A percentile compares a stretch with the other conserved stretches of the same genome.
These are phyloP conservation scores for Skeletonema marinoi DNA, from an alignment of 108 stramenopile species.

Conservation along the genomic window DNA sequence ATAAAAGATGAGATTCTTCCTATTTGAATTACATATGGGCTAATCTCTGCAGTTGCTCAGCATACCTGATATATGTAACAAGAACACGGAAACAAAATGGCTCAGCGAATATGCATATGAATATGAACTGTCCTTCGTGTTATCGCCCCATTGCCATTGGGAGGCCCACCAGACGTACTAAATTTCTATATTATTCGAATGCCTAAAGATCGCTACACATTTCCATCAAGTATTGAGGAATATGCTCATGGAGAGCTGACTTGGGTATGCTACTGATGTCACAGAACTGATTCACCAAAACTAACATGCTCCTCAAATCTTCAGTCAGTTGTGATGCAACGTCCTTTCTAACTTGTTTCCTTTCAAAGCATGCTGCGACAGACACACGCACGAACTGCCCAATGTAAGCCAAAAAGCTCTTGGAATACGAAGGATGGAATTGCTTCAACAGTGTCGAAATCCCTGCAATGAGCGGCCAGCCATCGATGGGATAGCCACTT, in stretches of 20 bases:
- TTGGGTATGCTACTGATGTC: constrained; percentile 37
- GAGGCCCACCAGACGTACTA: too few species aligned
- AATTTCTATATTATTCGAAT: too few species aligned
- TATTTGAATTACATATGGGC: too few species aligned
- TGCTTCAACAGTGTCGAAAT: constrained; percentile 55
- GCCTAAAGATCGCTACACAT: constrained; percentile 20
- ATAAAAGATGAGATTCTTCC: too few species aligned
- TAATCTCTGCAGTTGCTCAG: too few species aligned
- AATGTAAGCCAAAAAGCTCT: constrained; percentile 50
- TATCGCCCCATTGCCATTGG: too few species aligned
- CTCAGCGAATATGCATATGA: too few species aligned
- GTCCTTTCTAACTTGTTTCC: constrained; percentile 31
- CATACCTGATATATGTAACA: too few species aligned
- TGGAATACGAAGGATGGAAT: constrained; percentile 57
- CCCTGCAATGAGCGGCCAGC: constrained; percentile 59
- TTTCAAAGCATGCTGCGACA: constrained; percentile 19
- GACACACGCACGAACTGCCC: constrained; percentile 61
- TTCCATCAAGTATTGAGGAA: constrained; percentile 60
- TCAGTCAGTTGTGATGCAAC: constrained; percentile 32
- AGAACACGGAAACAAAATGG: too few species aligned
- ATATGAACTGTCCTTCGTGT: too few species aligned
- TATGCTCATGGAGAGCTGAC: constrained; percentile 43
- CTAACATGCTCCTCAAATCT: constrained; percentile 47
- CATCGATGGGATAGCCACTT: constrained; percentile 52
- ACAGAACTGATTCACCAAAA: constrained; percentile 52